Evolutionary conservation across 2,329 filamentous ascomycete genomes (phyloP), one percentile per base, ranked within the genome.

Genomic region (Sporothrix pallida): DNA sequence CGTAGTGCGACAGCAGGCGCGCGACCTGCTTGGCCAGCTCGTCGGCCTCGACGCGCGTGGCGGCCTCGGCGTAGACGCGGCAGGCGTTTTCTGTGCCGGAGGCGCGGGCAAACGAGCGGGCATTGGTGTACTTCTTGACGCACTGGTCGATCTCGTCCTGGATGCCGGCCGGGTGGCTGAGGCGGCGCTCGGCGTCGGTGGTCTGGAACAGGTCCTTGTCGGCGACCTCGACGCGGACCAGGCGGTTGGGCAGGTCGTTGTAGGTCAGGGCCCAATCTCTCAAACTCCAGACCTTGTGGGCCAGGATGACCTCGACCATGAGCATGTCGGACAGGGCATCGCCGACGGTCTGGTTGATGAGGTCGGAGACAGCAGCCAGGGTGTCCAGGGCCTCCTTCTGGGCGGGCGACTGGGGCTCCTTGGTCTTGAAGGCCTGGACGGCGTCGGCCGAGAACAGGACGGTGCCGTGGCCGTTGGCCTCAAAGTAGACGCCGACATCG

Each of bases 281-380:
- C 63, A 94, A 91, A 37, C 89, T 90, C 95, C 95, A 99, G 77
- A 87, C 88, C 86, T 98, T 98, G 88, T 98, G 94, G 7, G 96
- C 95, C 56, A 99, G 91, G 77, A 98, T 96, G 48, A 95, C 93
- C 83, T 99, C 96, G 54, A 98, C 95, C 79, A 99, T 90, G 63
- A 99, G 89, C 88, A 98, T 93, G 83, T 99, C 96, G 0, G 94
- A 97, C 73, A 99, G 88, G 65, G 96, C 96, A 81, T 99, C 96
- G 71, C 96, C 96, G 65, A 98, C 95, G 0, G 96, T 96, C 85
- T 99, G 96, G 87, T 99, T 99, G 86, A 99, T 97, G 76, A 99
- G 88, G 78, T 98, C 93, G 70, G 92, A 92, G 72, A 97, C 88
- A 12, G 94, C 95, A 71, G 89, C 87, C 0, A 99, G 90, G 9